These are phyloP conservation scores for Xylariaceae sp. DNA, from an alignment of 2,329 filamentous ascomycete genomes.

Conservation along the genomic window DNA sequence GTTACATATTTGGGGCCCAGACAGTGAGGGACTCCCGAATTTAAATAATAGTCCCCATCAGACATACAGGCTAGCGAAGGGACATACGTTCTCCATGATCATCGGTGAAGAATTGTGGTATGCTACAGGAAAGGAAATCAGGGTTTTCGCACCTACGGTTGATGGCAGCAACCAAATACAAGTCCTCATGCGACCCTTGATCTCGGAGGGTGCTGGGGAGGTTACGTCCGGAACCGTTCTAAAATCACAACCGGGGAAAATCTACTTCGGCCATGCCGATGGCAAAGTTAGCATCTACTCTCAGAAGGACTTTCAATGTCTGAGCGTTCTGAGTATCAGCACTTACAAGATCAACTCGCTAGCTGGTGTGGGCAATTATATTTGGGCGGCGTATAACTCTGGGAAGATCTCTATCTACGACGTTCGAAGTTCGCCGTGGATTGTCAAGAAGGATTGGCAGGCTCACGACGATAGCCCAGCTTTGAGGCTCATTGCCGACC, in stretches of 20 bases:
- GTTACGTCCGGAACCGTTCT: conserved; percentile 84
- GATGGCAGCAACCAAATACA: conserved; percentile 76
- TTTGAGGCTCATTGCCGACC: conserved; percentile 77
- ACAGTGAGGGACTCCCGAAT: conserved; percentile 73
- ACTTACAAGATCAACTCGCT: conserved; percentile 94
- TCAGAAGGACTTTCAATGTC: conserved; percentile 73
- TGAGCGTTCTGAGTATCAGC: conserved; percentile 85
- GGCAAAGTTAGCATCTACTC: conserved; percentile 97
- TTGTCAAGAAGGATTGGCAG: conserved; percentile 91
- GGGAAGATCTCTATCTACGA: conserved; percentile 96
- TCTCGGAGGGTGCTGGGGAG: conserved; percentile 78
- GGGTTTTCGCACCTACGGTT: conserved; percentile 78
- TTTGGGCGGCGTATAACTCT: conserved; percentile 96
- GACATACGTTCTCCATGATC: conserved; percentile 87
- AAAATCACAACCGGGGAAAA: conserved; percentile 74
- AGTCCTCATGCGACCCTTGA: conserved; percentile 73
- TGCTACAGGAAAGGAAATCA: conserved; percentile 83
- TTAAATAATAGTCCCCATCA: conserved; percentile 74
- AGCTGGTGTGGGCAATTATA: conserved; percentile 76
- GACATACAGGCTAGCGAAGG: conserved; percentile 78
- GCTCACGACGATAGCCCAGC: conserved; percentile 82
- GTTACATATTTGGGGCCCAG: conserved; percentile 85
- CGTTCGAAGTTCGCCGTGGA: conserved; percentile 81
- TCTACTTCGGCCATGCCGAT: conserved; percentile 91
- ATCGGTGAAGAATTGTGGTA: conserved; percentile 88